Base-by-base conservation (phyloP, 257 asterid species). In the Solanum tacnaense region DNA sequence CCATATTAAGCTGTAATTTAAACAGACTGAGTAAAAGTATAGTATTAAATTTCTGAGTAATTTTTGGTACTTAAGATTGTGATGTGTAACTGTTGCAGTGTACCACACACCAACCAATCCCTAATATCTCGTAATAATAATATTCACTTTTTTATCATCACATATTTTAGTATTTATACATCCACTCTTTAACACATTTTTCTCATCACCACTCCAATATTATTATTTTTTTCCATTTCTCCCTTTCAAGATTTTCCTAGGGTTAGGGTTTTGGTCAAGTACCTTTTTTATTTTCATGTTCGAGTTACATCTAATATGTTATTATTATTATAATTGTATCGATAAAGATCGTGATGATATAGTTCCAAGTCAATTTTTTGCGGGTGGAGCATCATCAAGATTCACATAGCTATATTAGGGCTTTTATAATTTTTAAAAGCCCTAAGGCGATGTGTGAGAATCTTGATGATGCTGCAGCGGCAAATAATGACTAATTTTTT, bases 381-480 rank as follows among this genome's bases (percentile, higher is more conserved):
- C 93, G 11, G 91, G 11, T 93, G 96, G 90, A 92, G 94, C 96
- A 94, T 88, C 94, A 91, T 94, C 92, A 94, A 94, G 96, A 94
- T 94, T 93, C 96, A 94, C 96, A 88, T 86, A 85, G 56, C 83
- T 85, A 83, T 44, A 84, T 91, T 88, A 88, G 87, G 91, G 91
- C 87, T 86, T 84, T 70, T 70, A 82, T 65, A 18, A 29, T 23
- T 60, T 60, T 62, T 23, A 41, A 74, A 46, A 71, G 29, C n/a
- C 89, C 62, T 83, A 6, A 35, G 86, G 67, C 1, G 60, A 52
- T 49, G 31, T 71, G 36, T 94, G 96, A 82, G 96, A 94, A 93
- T 94, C 96, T 93, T 94, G 96, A 94, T 94, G 96, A 94, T 94
- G 96, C 95, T 94, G 96, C 96, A 94, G 96, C 91, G 91, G 95